Percentiles rank a stretch among this genome's conserved stretches.
Evolutionary conservation across 177 flowering plant species (phyloP).

Genomic region (Vitis hybrid): DNA sequence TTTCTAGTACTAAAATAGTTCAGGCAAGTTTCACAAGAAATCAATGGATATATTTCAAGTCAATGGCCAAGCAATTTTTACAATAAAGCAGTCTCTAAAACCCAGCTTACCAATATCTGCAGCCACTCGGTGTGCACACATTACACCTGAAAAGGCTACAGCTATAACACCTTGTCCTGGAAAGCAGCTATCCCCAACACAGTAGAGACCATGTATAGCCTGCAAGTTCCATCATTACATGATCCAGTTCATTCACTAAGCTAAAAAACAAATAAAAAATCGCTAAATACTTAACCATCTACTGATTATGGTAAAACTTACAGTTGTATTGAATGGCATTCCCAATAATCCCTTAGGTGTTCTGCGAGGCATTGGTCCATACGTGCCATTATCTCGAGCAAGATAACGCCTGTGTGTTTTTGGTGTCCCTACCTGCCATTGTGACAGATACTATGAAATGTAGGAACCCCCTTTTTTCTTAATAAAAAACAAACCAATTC

Average conservation of each 20-base stretch:
- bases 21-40: no score
- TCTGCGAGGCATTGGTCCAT: slow-evolving; percentile 92
- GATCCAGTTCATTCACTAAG: not conserved
- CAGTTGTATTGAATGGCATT: slow-evolving; percentile 98
- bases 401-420: slow-evolving; percentile 89
- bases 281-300: not conserved
- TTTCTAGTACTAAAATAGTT: no score
- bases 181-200: slow-evolving; percentile 99
- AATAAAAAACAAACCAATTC: no score
- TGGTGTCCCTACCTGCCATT: slow-evolving; percentile 85
- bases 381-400: slow-evolving; percentile 89
- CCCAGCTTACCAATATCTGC: slow-evolving; percentile 81
- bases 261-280: not conserved
- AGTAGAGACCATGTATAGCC: slow-evolving; percentile 86
- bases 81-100: no score
- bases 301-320: slow-evolving; percentile 28
- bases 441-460: not conserved
- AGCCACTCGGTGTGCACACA: slow-evolving; percentile 99
- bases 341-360: slow-evolving; percentile 87
- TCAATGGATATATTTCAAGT: no score
- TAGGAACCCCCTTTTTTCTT: no score
- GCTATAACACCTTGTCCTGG: slow-evolving; percentile 99
- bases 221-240: slow-evolving; percentile 33
- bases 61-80: no score
- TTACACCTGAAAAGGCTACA: slow-evolving; percentile 93